Conservation (phyloP, 2,329 filamentous ascomycete species). For the Colletotrichum kahawae region DNA sequence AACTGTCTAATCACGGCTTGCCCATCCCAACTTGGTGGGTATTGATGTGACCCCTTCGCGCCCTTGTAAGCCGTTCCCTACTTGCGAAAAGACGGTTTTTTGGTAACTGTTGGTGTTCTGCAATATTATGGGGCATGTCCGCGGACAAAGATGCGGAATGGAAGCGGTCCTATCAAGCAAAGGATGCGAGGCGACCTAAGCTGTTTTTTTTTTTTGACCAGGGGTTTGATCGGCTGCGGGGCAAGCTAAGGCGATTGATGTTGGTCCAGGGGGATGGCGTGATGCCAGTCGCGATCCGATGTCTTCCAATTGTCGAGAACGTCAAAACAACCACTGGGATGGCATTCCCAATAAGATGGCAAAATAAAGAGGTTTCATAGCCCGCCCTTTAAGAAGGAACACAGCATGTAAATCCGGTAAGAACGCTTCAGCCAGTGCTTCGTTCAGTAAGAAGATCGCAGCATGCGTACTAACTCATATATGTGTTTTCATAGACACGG, state of each 20-base stretch:
- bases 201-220: too few relatives aligned
- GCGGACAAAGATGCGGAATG: not conserved
- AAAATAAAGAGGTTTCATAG: too few relatives aligned
- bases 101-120: fast-evolving
- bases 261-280: not conserved
- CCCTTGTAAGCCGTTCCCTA: not conserved
- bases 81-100: not conserved
- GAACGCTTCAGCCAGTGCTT: too few relatives aligned
- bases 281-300: too few relatives aligned
- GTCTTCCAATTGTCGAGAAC: too few relatives aligned
- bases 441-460: too few relatives aligned
- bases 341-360: too few relatives aligned
- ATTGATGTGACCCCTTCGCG: not conserved
- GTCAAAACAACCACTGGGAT: too few relatives aligned
- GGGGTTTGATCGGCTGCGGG: not conserved
- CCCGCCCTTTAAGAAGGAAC: too few relatives aligned
- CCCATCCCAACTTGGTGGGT: not conserved
- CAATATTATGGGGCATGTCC: not conserved
- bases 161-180: not conserved
- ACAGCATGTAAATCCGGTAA: too few relatives aligned
- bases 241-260: fast-evolving
- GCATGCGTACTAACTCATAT: too few relatives aligned
- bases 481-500: too few relatives aligned
- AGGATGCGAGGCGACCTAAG: not conserved
- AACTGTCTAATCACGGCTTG: not conserved